phyloP scores from a whole-genome alignment of 306 rosid genomes.

The Calophaca sinica region DNA sequence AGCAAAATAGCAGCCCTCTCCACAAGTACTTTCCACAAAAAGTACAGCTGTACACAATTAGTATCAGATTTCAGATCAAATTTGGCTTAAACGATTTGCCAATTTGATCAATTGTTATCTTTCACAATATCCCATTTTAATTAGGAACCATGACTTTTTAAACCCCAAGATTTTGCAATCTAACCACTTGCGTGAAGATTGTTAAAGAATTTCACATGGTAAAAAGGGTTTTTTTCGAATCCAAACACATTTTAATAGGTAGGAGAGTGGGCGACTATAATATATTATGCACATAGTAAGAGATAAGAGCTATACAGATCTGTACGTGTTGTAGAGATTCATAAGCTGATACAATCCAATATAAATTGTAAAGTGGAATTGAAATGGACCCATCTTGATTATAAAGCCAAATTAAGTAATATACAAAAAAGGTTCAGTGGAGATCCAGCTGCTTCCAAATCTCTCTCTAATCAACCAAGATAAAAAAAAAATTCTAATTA shows the following conservation, averaged over 20 bases:
- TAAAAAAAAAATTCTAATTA: constrained; percentile 28
- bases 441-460: constrained; percentile 18
- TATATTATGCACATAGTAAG: background rate
- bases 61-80: constrained; percentile 8
- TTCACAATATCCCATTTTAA: constrained; percentile 41
- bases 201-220: constrained; percentile 6
- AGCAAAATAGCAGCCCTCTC: constrained; percentile 1
- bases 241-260: background rate
- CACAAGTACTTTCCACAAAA: constrained; percentile 35
- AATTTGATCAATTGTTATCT: constrained; percentile 16
- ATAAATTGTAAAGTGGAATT: constrained; percentile 36
- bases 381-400: constrained; percentile 43
- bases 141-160: constrained; percentile 12
- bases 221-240: background rate
- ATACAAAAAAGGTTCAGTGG: constrained; percentile 50
- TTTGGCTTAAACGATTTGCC: constrained; percentile 34
- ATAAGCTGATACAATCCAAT: too few species aligned
- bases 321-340: too few species aligned
- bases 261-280: background rate
- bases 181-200: constrained; percentile 44
- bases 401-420: constrained; percentile 17
- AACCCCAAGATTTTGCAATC: constrained; percentile 43
- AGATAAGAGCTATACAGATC: too few species aligned
- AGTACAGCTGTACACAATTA: background rate
- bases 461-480: background rate